Base-by-base conservation (phyloP, 345 rosid genomes). In the Gossypium herbaceum region DNA sequence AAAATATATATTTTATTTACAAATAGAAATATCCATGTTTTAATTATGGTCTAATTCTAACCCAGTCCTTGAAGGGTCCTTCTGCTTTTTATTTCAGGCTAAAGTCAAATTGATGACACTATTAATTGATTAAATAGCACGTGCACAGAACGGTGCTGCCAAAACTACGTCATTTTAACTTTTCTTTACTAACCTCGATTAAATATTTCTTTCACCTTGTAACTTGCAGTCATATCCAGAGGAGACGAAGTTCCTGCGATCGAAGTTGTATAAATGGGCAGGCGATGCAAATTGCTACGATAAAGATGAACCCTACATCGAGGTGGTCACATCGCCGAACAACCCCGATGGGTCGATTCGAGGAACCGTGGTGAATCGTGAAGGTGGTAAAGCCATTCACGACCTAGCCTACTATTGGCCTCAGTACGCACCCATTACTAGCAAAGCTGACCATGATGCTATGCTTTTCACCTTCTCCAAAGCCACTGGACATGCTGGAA, bases 401-500 rank as follows among this genome's bases (percentile, higher is more conserved):
- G 98, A 94, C 88, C 84, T 88, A 34, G 97, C 97, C 68, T 94
- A 94, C 68, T 91, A 90, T 74, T 92, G 97, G 98, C 97, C 98
- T 27, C 97, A 92, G 9, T 89, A 86, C 86, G 82, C 97, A 0
- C 88, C 97, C n/a, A 90, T 92, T 60, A 88, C 92, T 73, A 65
- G 17, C 17, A 81, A 80, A 47, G 91, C 89, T 11, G 90, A 90
- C 55, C 81, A 91, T 72, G 92, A 90, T 73, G 82, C 86, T 50
- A 94, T 92, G 97, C 85, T 94, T 13, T 94, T 94, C 72, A 94
- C 98, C 61, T 80, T 94, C 79, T 92, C 98, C 79, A 94, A 94
- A 78, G 72, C 88, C 91, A 88, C 94, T 0, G 98, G 98, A 17
- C 97, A 94, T 73, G 98, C 97, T 12, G 97, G 98, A 52, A 82